Conservation (phyloP, 495 filamentous ascomycete genomes). For the Lepidopterella palustris region DNA sequence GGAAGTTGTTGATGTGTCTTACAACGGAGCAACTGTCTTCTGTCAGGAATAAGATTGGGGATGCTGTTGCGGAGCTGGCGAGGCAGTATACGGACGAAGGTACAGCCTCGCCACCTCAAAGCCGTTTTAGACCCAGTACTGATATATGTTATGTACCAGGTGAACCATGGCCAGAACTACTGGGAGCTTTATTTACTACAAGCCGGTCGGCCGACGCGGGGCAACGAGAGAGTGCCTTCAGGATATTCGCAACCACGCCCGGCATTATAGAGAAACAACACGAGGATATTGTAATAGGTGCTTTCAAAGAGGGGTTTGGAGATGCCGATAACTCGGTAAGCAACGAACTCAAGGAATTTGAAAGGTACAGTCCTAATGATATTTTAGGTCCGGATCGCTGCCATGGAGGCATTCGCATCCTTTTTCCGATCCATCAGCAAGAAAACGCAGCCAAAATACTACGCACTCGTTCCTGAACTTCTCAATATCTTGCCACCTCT, state of each 20-base stretch:
- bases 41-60: conserved; percentile 90
- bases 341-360: not conserved
- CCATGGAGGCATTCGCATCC: conserved; percentile 93
- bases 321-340: conserved; percentile 74
- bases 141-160: conserved; percentile 43
- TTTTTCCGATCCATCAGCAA: conserved; percentile 88
- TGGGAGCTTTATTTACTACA: conserved; percentile 74
- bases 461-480: conserved; percentile 74
- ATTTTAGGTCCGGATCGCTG: conserved; percentile 72
- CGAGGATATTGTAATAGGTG: conserved; percentile 71
- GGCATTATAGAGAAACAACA: conserved; percentile 96
- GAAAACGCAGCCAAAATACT: conserved; percentile 82
- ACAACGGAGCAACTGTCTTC: conserved; percentile 59
- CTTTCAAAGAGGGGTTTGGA: conserved; percentile 86
- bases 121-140: not conserved
- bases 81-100: conserved; percentile 89
- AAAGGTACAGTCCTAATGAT: conserved; percentile 9
- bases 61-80: conserved; percentile 91
- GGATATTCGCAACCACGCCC: conserved; percentile 91
- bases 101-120: conserved; percentile 34
- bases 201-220: conserved; percentile 76
- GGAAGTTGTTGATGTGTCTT: conserved; percentile 72
- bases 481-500: conserved; percentile 90
- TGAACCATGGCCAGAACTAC: conserved; percentile 84
- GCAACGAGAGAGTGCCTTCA: conserved; percentile 82